A percentile compares a stretch with the other conserved stretches of the same genome.
phyloP scores from a whole-genome alignment of 2,329 filamentous ascomycete species.

The Sclerotinia spermophila region DNA sequence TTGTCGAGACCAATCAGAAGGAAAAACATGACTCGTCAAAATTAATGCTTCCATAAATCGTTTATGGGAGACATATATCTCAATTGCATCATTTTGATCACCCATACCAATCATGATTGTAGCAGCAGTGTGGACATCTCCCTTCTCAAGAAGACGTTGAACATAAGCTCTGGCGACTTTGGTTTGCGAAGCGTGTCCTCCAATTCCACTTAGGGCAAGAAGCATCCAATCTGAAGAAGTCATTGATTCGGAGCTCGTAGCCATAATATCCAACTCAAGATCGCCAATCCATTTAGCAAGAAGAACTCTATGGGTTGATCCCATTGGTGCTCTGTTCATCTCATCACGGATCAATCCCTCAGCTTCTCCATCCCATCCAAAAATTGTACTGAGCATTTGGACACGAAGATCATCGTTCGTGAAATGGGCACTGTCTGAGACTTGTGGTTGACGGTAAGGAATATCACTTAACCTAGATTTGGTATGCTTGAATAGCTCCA shows the following conservation, averaged over 20 bases:
- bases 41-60: constrained; percentile 91
- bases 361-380: constrained; percentile 88
- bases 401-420: constrained; percentile 76
- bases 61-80: constrained; percentile 90
- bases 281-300: constrained; percentile 92
- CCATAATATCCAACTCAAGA: constrained; percentile 75
- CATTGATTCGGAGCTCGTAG: constrained; percentile 77
- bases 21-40: constrained; percentile 77
- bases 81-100: constrained; percentile 89
- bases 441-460: constrained; percentile 68
- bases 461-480: constrained; percentile 78
- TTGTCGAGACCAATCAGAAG: constrained; percentile 86
- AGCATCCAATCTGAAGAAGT: constrained; percentile 97
- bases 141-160: constrained; percentile 81
- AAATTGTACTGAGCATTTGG: constrained; percentile 91
- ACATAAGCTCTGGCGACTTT: constrained; percentile 89
- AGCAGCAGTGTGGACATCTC: constrained; percentile 86
- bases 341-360: constrained; percentile 81
- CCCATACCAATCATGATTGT: constrained; percentile 91
- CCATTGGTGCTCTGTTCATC: constrained; percentile 66
- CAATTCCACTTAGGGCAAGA: constrained; percentile 84
- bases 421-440: constrained; percentile 54
- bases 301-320: constrained; percentile 75
- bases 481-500: constrained; percentile 84
- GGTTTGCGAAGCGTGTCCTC: constrained; percentile 72